Evolutionary conservation across 2,329 filamentous ascomycete genomes (phyloP).

Genomic region (Fusarium beomiforme): DNA sequence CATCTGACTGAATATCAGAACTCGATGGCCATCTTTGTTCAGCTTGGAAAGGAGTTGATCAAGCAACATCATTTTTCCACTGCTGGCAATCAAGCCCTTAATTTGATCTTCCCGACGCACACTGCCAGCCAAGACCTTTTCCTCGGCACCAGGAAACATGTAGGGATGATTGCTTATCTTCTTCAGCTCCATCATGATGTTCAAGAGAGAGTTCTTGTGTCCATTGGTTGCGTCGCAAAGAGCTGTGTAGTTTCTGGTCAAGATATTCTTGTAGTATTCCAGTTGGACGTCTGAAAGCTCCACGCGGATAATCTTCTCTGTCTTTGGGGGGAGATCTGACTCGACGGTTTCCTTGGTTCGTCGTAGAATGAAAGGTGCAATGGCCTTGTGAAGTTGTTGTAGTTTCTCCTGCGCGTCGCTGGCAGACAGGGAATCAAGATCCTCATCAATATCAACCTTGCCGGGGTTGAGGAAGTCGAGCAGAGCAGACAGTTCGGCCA

Average conservation of each 20-base stretch:
- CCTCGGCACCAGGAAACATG: slow-evolving; percentile 95
- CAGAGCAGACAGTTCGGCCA: slow-evolving; percentile 89
- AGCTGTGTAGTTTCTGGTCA: slow-evolving; percentile 95
- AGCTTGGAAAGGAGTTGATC: slow-evolving; percentile 95
- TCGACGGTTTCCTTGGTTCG: slow-evolving; percentile 98
- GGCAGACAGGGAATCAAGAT: slow-evolving; percentile 82
- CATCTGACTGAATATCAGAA: slow-evolving; percentile 99
- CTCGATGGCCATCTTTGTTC: slow-evolving; percentile 91
- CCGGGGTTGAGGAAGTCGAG: slow-evolving; percentile 99
- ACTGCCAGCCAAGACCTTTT: slow-evolving; percentile 84
- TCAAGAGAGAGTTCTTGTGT: slow-evolving; percentile 93
- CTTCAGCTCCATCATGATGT: slow-evolving; percentile 99
- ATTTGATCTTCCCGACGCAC: slow-evolving; percentile 88
- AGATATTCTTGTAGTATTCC: slow-evolving; percentile 98
- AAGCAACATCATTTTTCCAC: slow-evolving; percentile 99
- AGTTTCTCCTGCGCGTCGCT: slow-evolving; percentile 88
- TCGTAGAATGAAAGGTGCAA: slow-evolving; percentile 93
- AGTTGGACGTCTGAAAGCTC: slow-evolving; percentile 96
- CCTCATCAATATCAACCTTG: slow-evolving; percentile 87
- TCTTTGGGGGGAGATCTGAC: slow-evolving; percentile 95
- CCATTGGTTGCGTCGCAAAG: slow-evolving; percentile 90
- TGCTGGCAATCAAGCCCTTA: slow-evolving; percentile 93
- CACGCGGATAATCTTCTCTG: slow-evolving; percentile 98
- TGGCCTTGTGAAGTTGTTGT: slow-evolving; percentile 82
- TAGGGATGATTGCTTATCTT: slow-evolving; percentile 99